Base-by-base conservation (phyloP, 1,284 basidiomycete species). In the Leccinum fallax region DNA sequence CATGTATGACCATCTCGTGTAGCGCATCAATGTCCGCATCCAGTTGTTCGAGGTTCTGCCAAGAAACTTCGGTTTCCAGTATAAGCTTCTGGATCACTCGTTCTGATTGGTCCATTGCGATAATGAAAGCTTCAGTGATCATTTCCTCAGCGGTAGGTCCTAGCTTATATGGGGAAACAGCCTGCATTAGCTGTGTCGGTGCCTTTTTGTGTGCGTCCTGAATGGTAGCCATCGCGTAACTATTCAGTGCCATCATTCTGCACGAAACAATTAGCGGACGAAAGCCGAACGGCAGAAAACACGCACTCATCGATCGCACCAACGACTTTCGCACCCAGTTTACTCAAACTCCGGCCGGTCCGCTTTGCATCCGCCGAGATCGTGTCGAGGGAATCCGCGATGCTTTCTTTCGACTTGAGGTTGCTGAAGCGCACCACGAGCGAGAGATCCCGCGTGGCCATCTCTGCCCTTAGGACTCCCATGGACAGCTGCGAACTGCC, bases 381-480 rank as follows among this genome's bases (percentile, higher is more conserved):
- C 2, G 77, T 79, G 16, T 61, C 63, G 64, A 92, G 74, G 5
- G 78, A 69, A 13, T 81, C 74, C 19, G 83, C 84, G 10, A 92
- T 69, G n/a, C 71, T 61, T 19, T 89, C 86, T 57, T 78, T 83
- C 52, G 83, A 83, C 61, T 77, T 82, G 67, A 92, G 73, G 19
- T 86, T 76, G 70, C 90, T 90, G 61, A 80, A 74, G 26, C 80
- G 79, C 19, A 90, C 86, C 28, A 90, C 77, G 5, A 83, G 81
- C 21, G 84, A 76, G 53, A 92, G 77, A 69, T 92, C 89, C 36
- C 72, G 77, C 1, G 86, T 89, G 9, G 89, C 89, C 81, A 92
- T 85, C 68, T 91, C 86, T n/a, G 87, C 85, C 72, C 86, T 86
- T 74, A 89, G 86, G 62, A 92, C 83, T 63, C 89, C 83, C 30